phyloP scores from a whole-genome alignment of 768 basidiomycete species.

The Vararia minispora region DNA sequence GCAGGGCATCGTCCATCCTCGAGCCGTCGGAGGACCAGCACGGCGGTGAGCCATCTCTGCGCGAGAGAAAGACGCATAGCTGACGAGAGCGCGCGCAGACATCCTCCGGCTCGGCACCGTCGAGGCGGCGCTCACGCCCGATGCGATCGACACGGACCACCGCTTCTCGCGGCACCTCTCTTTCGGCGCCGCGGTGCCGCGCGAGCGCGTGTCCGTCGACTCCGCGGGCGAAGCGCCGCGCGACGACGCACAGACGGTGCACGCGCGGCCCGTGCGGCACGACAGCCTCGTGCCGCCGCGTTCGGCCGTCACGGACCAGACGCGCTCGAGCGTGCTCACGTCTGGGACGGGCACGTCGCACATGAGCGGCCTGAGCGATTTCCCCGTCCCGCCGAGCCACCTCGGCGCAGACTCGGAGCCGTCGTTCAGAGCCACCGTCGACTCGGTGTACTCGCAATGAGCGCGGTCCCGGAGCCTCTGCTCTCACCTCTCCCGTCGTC shows the following conservation, averaged over 20 bases:
- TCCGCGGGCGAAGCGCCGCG: conserved; percentile 8
- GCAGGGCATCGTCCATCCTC: conserved; percentile 22
- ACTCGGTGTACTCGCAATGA: background rate
- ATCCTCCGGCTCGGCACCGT: conserved; percentile 38
- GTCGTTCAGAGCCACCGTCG: conserved; percentile 1
- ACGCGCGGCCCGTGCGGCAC: conserved; percentile 14
- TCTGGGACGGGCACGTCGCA: conserved; percentile 40
- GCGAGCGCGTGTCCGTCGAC: background rate
- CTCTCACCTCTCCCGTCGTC: background rate
- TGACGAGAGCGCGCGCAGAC: conserved; percentile 21
- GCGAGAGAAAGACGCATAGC: conserved; percentile 2
- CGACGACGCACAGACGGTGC: conserved; percentile 3
- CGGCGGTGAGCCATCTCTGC: conserved; percentile 22
- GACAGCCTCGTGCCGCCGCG: conserved; percentile 15
- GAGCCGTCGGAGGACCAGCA: conserved; percentile 19
- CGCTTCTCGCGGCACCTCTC: conserved; percentile 23
- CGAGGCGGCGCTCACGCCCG: conserved; percentile 39
- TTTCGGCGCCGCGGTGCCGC: conserved; percentile 10
- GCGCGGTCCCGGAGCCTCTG: background rate
- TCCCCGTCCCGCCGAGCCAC: conserved; percentile 48
- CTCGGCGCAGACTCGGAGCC: conserved; percentile 5
- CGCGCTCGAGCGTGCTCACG: conserved; percentile 53
- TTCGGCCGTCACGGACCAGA: conserved; percentile 19
- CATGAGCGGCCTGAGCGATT: conserved; percentile 66
- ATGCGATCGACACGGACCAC: conserved; percentile 27